Percentiles rank a stretch among this genome's conserved stretches.
These are phyloP conservation scores for Aspergillus asperescens DNA, from an alignment of 495 filamentous ascomycete species.

Conservation along the genomic window DNA sequence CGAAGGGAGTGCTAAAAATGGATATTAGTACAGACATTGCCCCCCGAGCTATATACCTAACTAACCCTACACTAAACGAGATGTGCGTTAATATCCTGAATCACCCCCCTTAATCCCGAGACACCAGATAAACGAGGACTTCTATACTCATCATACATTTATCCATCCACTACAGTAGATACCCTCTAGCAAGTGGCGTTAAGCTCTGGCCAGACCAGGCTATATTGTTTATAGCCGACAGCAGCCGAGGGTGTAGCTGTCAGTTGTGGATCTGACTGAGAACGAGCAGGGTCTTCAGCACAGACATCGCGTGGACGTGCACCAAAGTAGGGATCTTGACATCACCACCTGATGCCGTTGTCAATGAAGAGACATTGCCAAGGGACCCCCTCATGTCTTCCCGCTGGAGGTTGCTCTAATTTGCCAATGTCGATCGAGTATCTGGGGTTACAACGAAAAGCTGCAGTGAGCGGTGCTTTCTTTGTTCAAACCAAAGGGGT, in stretches of 20 bases:
- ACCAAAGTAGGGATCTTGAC: too few relatives aligned
- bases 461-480: not conserved
- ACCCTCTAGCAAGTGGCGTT: not conserved
- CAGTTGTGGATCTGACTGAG: not conserved
- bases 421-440: not conserved
- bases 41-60: too few relatives aligned
- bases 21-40: too few relatives aligned
- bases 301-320: too few relatives aligned
- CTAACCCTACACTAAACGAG: too few relatives aligned
- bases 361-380: not conserved
- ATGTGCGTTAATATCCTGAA: too few relatives aligned
- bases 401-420: not conserved
- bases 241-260: not conserved
- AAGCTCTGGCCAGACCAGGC: not conserved
- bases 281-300: too few relatives aligned
- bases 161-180: too few relatives aligned
- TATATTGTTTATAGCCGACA: not conserved
- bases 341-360: not conserved
- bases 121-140: too few relatives aligned
- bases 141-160: too few relatives aligned
- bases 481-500: not conserved
- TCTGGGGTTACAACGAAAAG: not conserved
- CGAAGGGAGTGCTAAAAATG: too few relatives aligned
- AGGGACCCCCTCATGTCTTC: slow-evolving; percentile 6
- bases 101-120: too few relatives aligned